A percentile compares a stretch with the other conserved stretches of the same genome.
These are phyloP conservation scores for Chaetoscypha palmicola DNA, from an alignment of 2,329 filamentous ascomycete species.

Conservation along the genomic window DNA sequence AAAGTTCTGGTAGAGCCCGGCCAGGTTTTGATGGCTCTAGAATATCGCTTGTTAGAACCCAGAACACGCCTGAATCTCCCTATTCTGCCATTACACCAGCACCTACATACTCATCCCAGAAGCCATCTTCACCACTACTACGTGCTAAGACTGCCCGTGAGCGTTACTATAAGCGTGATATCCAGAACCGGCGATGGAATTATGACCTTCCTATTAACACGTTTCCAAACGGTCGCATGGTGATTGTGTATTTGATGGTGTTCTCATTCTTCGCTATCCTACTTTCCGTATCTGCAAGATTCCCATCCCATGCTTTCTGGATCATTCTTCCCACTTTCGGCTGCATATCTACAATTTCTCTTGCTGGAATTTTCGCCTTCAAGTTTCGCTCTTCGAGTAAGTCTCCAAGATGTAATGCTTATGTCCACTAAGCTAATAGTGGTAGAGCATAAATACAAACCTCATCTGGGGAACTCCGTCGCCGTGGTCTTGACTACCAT, in stretches of 20 bases:
- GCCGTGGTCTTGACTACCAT: neutral
- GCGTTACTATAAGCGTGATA: too few relatives aligned
- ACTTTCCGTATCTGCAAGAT: neutral
- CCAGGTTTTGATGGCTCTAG: too few relatives aligned
- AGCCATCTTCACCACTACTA: neutral
- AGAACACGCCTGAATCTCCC: neutral
- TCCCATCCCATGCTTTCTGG: neutral
- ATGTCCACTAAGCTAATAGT: neutral
- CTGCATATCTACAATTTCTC: neutral
- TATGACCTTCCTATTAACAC: too few relatives aligned
- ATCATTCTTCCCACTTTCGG: neutral
- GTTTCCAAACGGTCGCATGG: too few relatives aligned
- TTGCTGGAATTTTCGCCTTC: neutral
- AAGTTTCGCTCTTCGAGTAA: neutral
- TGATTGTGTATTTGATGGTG: neutral
- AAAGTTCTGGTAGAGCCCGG: too few relatives aligned
- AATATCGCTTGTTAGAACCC: too few relatives aligned
- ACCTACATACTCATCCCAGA: neutral
- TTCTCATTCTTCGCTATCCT: neutral
- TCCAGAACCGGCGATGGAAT: too few relatives aligned
- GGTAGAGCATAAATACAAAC: slow-evolving; percentile 1
- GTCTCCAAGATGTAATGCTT: neutral
- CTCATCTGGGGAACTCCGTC: slow-evolving; percentile 3
- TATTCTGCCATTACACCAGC: neutral
- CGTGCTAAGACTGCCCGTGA: neutral